A percentile compares a stretch with the other conserved stretches of the same genome.
Evolutionary conservation across 192 early-diverging fungal species (phyloP).

Genomic region (Coemansia sp.): DNA sequence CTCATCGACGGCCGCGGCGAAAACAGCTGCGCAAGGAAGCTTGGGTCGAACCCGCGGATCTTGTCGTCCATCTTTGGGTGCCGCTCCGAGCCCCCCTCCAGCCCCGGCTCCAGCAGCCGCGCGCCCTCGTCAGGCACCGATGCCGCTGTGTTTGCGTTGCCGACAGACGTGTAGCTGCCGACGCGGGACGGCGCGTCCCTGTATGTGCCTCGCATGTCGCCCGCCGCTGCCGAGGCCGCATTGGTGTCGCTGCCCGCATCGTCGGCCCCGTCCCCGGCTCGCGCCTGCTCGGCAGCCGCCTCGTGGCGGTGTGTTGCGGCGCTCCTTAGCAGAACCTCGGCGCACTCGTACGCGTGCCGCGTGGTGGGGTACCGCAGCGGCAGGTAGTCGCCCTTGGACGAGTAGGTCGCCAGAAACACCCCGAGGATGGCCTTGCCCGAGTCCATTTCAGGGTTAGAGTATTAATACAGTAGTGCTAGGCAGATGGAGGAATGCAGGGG

Average conservation of each 20-base stretch:
- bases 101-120: no score
- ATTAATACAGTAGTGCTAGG: no score
- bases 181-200: not conserved
- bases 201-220: not conserved
- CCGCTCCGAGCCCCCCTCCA: not conserved
- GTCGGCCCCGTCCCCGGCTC: not conserved
- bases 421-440: conserved; percentile 44
- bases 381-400: conserved; percentile 54
- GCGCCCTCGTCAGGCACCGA: not conserved
- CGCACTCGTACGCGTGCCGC: conserved; percentile 32
- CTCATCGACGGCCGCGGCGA: conserved; percentile 81
- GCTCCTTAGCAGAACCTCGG: conserved; percentile 24
- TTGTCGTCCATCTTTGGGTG: conserved; percentile 25
- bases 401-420: conserved; percentile 55
- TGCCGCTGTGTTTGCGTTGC: not conserved
- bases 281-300: conserved; percentile 4
- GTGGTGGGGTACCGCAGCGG: conserved; percentile 47
- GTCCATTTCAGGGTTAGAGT: conserved; percentile 8
- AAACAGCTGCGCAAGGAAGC: conserved; percentile 83
- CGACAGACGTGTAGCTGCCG: not conserved
- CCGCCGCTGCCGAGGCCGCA: not conserved
- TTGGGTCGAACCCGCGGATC: conserved; percentile 73
- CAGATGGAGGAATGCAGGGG: no score
- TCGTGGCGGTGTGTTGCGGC: conserved; percentile 7
- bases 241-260: not conserved